These are phyloP conservation scores for Saturnispora sekii DNA, from an alignment of 805 yeast genomes.

Conservation along the genomic window DNA sequence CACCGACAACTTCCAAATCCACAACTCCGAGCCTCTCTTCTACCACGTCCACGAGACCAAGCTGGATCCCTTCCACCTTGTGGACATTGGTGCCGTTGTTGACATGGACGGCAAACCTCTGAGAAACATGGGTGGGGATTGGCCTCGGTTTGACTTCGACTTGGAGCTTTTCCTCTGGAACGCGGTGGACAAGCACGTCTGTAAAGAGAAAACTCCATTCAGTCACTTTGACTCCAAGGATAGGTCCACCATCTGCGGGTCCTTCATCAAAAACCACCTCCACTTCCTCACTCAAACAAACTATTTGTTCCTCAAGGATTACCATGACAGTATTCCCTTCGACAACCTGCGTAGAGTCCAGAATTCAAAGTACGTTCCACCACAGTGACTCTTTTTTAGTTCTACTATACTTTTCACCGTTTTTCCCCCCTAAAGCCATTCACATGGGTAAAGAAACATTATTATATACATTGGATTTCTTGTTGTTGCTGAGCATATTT, in stretches of 20 bases:
- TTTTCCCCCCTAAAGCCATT: background rate
- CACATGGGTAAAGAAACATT: too few species aligned
- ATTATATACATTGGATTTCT: too few species aligned
- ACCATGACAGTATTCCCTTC: conserved; percentile 7
- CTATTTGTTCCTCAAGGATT: conserved; percentile 5
- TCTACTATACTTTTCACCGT: background rate
- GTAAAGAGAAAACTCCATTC: conserved; percentile 10
- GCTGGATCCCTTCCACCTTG: conserved; percentile 33
- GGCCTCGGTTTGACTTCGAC: conserved; percentile 14
- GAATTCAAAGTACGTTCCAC: conserved; percentile 1
- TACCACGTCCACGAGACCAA: conserved; percentile 40
- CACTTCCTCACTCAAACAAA: conserved; percentile 8
- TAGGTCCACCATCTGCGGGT: conserved; percentile 7
- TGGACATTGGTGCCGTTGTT: conserved; percentile 10
- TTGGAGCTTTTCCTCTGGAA: conserved; percentile 19
- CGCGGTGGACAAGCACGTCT: conserved; percentile 14
- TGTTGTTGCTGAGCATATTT: conserved; percentile 2
- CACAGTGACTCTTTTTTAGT: background rate
- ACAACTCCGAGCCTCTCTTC: conserved; percentile 16
- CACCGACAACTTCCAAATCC: conserved; percentile 12
- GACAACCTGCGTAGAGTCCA: conserved; percentile 9
- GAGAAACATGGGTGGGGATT: conserved; percentile 18
- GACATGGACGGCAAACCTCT: conserved; percentile 10
- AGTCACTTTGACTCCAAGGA: conserved; percentile 10
- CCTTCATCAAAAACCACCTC: conserved; percentile 10